Evolutionary conservation across 1,284 basidiomycete species (phyloP), one percentile per base, ranked within the genome.

Genomic region (Fereydounia khargensis): DNA sequence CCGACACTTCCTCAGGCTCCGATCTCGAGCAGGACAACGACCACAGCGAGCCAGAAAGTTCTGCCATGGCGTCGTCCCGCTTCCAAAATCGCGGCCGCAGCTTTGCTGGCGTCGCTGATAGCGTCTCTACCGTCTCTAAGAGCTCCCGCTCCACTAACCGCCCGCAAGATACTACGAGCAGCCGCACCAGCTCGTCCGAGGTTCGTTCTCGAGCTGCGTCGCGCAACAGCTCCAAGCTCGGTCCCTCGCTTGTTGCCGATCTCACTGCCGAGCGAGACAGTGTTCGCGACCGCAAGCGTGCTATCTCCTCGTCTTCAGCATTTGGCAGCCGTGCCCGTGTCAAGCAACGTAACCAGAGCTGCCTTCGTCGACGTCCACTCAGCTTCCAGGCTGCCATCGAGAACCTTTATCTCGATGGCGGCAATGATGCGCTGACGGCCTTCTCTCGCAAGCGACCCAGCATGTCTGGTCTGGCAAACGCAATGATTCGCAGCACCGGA

Each of bases 331-430:
- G 65, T 31, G 65, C 65, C 2, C 49, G 65, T 33, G 65, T 66
- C 35, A 63, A 60, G 45, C 63, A 67, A 39, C 50, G 60, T n/a
- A 66, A 68, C 22, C 53, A 60, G 30, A 55, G 48, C 14, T 41
- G 44, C 5, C 48, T 42, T 21, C 55, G 65, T n/a, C 40, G 61
- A 34, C 52, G 61, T 21, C 66, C 66, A 16, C 51, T 69, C 34
- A 67, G 64, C 57, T 67, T 69, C 51, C 64, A 67, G 36, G 54
- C 54, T 4, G 66, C 63, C 24, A 52, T 69, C 46, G 65, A 67
- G 35, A 60, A 41, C 34, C 43, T 66, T 6, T 47, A 59, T 16
- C 39, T 60, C 16, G 52, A 52, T 4, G 39, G 45, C 35, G 42
- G 46, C 42, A 59, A 51, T 44, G 43, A 51, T 20, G 46, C 42